Conservation (phyloP, 1,139 yeast species). For the Chernovozyma aurita region DNA sequence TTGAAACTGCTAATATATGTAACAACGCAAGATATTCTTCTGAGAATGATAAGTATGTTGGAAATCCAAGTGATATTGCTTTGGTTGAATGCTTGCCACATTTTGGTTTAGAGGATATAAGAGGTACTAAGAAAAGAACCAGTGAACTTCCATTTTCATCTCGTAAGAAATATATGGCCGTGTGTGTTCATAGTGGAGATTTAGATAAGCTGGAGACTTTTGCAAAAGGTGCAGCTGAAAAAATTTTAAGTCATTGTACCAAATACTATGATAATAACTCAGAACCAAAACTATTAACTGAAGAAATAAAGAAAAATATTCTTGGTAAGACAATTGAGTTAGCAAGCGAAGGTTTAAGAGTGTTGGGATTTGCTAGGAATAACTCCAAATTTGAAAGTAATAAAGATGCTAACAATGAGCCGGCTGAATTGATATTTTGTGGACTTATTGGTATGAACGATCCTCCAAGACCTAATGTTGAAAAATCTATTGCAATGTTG, state of each 20-base stretch:
- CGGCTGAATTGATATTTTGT: constrained; percentile 62
- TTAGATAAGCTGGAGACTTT: constrained; percentile 51
- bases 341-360: constrained; percentile 84
- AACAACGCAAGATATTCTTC: constrained; percentile 71
- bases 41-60: constrained; percentile 70
- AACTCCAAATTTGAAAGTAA: constrained; percentile 28
- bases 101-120: constrained; percentile 67
- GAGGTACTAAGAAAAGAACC: constrained; percentile 54
- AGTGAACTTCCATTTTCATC: constrained; percentile 86
- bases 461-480: constrained; percentile 89
- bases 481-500: constrained; percentile 63
- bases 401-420: constrained; percentile 28
- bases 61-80: constrained; percentile 94
- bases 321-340: constrained; percentile 54
- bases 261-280: constrained; percentile 59
- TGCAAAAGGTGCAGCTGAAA: constrained; percentile 89
- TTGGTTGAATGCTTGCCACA: constrained; percentile 67
- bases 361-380: constrained; percentile 71
- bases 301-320: constrained; percentile 42
- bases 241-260: constrained; percentile 58
- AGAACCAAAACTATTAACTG: constrained; percentile 47
- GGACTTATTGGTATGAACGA: constrained; percentile 94
- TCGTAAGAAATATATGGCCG: constrained; percentile 84
- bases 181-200: constrained; percentile 58
- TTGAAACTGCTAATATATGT: constrained; percentile 73